A percentile compares a stretch with the other conserved stretches of the same genome.
These are phyloP conservation scores for Citrullus colocynthis DNA, from an alignment of 306 rosid species.

Conservation along the genomic window DNA sequence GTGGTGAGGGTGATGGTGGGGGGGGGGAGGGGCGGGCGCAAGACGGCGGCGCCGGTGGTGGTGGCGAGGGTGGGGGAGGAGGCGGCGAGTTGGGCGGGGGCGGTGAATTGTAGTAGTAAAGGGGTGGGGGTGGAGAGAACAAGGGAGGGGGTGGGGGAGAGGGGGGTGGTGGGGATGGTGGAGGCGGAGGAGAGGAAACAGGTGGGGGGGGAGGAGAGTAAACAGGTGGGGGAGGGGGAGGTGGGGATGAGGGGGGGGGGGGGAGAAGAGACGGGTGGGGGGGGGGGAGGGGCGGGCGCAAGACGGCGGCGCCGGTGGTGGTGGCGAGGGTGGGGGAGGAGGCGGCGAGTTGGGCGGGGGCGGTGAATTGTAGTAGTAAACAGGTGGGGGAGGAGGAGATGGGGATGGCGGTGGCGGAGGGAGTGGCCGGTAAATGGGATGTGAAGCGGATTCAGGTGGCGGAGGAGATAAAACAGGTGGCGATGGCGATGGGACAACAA, in stretches of 20 bases:
- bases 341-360: slow-evolving; percentile 64
- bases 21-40: slow-evolving; percentile 23
- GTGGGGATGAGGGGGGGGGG: slow-evolving; percentile 31
- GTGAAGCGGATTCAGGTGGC: not conserved
- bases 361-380: slow-evolving; percentile 35
- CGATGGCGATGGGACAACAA: not conserved
- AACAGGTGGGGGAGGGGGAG: slow-evolving; percentile 6
- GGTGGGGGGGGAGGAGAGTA: slow-evolving; percentile 24
- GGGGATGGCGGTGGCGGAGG: not conserved
- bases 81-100: slow-evolving; percentile 64
- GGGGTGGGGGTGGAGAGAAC: slow-evolving; percentile 12
- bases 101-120: slow-evolving; percentile 46
- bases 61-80: slow-evolving; percentile 24
- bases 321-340: slow-evolving; percentile 24
- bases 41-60: slow-evolving; percentile 38
- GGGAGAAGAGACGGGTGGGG: no score
- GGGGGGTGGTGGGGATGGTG: not conserved
- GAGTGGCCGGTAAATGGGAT: not conserved
- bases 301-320: slow-evolving; percentile 38
- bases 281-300: slow-evolving; percentile 24
- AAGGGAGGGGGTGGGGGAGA: slow-evolving; percentile 18
- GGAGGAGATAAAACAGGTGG: slow-evolving; percentile 1
- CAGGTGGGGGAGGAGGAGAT: slow-evolving; percentile 8
- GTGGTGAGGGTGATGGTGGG: slow-evolving; percentile 21
- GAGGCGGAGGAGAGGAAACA: slow-evolving; percentile 24